Evolutionary conservation across 208 protist species (phyloP).

Genomic region (Leishmania braziliensis): DNA sequence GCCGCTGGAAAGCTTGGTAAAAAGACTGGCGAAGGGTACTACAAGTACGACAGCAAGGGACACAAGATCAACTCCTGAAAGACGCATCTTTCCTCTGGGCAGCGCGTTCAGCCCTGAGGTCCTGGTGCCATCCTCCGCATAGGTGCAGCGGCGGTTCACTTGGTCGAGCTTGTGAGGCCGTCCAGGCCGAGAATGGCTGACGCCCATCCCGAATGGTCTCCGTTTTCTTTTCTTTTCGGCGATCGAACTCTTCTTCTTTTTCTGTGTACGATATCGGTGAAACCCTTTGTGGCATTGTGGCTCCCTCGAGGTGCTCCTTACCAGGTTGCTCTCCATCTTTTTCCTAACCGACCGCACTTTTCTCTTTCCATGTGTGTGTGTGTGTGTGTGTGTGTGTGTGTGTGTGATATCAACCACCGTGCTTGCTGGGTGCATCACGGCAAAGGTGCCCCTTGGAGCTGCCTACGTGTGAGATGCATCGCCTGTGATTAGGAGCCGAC

Average conservation of each 20-base stretch:
- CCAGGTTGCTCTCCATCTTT: neutral
- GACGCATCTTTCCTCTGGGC: neutral
- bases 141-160: neutral
- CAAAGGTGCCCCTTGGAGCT: neutral
- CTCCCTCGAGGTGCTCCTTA: neutral
- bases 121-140: neutral
- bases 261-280: neutral
- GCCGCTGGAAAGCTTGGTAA: conserved; percentile 74
- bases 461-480: neutral
- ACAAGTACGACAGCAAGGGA: conserved; percentile 68
- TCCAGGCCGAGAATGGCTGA: neutral
- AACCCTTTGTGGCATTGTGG: neutral
- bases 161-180: neutral
- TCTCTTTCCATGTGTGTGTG: neutral
- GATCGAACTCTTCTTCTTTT: neutral
- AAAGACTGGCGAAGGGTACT: conserved; percentile 91
- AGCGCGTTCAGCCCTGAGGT: neutral
- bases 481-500: no score
- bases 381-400: neutral
- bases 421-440: neutral
- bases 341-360: neutral
- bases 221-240: neutral
- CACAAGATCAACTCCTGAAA: conserved; percentile 13
- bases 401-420: neutral
- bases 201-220: neutral